Percentiles rank a stretch among this genome's conserved stretches.
Evolutionary conservation across 352 stramenopile genomes (phyloP).

Genomic region (Phytophthora kernoviae): DNA sequence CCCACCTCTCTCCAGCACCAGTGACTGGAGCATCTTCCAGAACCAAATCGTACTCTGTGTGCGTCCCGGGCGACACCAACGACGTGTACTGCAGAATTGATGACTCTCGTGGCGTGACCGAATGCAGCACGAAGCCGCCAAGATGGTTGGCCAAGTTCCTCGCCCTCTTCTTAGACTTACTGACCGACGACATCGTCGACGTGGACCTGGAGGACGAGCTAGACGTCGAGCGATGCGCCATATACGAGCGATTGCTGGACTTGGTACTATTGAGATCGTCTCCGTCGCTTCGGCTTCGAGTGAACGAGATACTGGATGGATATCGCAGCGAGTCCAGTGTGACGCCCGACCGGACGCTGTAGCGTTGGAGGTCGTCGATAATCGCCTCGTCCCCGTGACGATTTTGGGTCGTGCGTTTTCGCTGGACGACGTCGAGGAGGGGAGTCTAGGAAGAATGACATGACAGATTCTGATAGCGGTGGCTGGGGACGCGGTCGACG

Average conservation of each 20-base stretch:
- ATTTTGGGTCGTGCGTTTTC: slow-evolving; percentile 21
- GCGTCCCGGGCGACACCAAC: slow-evolving; percentile 39
- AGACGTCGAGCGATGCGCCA: slow-evolving; percentile 18
- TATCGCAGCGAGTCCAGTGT: slow-evolving; percentile 22
- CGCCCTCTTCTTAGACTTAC: slow-evolving; percentile 24
- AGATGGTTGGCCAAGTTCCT: slow-evolving; percentile 45
- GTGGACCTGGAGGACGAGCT: slow-evolving; percentile 16
- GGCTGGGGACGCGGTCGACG: slow-evolving; percentile 9
- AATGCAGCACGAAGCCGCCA: slow-evolving; percentile 63
- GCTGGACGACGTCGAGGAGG: slow-evolving; percentile 20
- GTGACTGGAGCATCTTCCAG: slow-evolving; percentile 30
- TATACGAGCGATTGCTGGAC: background rate
- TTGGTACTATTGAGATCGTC: slow-evolving; percentile 10
- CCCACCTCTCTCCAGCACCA: slow-evolving; percentile 45
- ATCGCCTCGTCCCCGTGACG: slow-evolving; percentile 22
- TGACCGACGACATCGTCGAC: slow-evolving; percentile 9
- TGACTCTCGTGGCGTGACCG: slow-evolving; percentile 62
- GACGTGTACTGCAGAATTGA: slow-evolving; percentile 57
- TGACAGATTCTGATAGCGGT: slow-evolving; percentile 20
- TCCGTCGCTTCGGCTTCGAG: slow-evolving; percentile 18
- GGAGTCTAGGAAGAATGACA: slow-evolving; percentile 39
- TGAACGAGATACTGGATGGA: slow-evolving; percentile 12
- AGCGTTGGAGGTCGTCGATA: slow-evolving; percentile 13
- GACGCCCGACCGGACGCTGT: slow-evolving; percentile 18
- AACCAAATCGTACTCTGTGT: slow-evolving; percentile 76